phyloP scores from a whole-genome alignment of 2,329 filamentous ascomycete species.

The Cercospora zeina region DNA sequence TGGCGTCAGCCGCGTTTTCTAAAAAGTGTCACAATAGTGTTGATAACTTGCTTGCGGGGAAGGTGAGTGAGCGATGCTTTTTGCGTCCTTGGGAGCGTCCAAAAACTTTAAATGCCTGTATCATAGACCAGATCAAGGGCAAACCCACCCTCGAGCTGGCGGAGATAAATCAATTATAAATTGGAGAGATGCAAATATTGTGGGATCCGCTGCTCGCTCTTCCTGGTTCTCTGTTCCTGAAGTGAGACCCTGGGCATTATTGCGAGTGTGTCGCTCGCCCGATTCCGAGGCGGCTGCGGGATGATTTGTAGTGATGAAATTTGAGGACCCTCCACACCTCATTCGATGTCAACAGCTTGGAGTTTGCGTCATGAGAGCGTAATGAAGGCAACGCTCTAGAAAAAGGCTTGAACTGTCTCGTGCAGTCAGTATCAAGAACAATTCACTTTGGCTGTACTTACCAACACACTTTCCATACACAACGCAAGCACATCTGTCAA shows the following conservation, averaged over 20 bases:
- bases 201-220: neutral
- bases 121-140: neutral
- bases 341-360: neutral
- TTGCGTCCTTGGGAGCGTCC: neutral
- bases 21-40: neutral
- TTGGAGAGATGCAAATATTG: neutral
- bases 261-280: neutral
- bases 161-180: neutral
- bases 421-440: neutral
- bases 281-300: neutral
- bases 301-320: conserved; percentile 2
- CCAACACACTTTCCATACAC: neutral
- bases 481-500: conserved; percentile 2
- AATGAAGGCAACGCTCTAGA: conserved; percentile 3
- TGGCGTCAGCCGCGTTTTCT: neutral
- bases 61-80: neutral
- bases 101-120: neutral
- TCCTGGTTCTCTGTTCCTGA: neutral
- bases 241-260: neutral
- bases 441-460: neutral
- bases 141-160: neutral
- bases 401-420: neutral
- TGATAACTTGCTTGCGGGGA: neutral
- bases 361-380: conserved; percentile 5
- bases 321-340: conserved; percentile 2